Evolutionary conservation across 78 protist genomes (phyloP), one percentile per base, ranked within the genome.

Genomic region (Pigoraptor vietnamica): DNA sequence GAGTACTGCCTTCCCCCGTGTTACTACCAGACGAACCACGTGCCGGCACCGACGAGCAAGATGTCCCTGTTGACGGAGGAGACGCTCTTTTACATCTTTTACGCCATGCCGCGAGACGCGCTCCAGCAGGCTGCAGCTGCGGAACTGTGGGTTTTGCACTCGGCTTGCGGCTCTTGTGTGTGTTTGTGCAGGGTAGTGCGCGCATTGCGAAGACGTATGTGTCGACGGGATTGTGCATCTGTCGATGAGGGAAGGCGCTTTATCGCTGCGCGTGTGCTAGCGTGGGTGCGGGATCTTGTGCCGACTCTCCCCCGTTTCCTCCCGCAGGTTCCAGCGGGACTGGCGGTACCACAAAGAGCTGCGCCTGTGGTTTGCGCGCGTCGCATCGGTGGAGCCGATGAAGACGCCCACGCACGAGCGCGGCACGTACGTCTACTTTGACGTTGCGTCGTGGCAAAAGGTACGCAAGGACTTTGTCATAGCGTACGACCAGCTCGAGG

Each of bases 31-130:
- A 92, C 93, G 81, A 91, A 89, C 55, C 96, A 94, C 0, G 95
- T 96, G 2, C 95, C 95, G 21, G 89, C 95, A 37, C 96, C 97
- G 90, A 55, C 95, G 40, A 38, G 24, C 81, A 94, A 96, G 83
- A 91, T 97, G 87, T 82, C 87, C 33, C 89, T 96, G 90, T 97
- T 96, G 95, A 67, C 97, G 1, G 94, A 93, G 39, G 97, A 95
- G 90, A 96, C 99, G 36, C 94, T 98, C 56, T 97, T 98, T 82
- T 98, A 97, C 90, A 97, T 97, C 88, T 98, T 97, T 89, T 98
- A 98, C 90, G 84, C 95, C 94, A 97, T 97, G 98, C 98, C 98
- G 55, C 81, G 95, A 25, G 99, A 98, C 89, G 87, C 92, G 40
- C 92, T 96, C 32, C 98, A 97, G 82, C 40, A 93, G 0, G 94